These are phyloP conservation scores for Chrysanthemum lavandulifolium DNA, from an alignment of 129 eudicot species.

Conservation along the genomic window DNA sequence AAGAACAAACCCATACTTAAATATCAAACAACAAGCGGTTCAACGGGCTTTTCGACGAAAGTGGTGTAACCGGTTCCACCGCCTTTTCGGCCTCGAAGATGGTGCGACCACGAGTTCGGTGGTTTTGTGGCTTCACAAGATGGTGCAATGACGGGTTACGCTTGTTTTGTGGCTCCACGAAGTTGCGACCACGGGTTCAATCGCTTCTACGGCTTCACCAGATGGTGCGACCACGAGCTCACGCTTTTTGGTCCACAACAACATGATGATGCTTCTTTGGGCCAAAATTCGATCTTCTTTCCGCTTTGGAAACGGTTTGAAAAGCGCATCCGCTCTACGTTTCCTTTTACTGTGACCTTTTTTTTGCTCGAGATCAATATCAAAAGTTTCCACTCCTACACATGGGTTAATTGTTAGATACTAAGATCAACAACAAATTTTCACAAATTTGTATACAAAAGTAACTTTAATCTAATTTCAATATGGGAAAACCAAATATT, in stretches of 20 bases:
- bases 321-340: conserved; percentile 81
- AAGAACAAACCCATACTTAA: conserved; percentile 15
- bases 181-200: conserved; percentile 20
- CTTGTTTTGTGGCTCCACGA: conserved; percentile 21
- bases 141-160: conserved; percentile 19
- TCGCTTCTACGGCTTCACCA: neutral
- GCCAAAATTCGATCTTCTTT: conserved; percentile 82
- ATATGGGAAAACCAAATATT: too few species aligned
- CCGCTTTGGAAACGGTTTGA: conserved; percentile 95
- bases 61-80: conserved; percentile 29
- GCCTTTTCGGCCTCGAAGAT: conserved; percentile 24
- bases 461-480: too few species aligned
- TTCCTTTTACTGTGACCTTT: conserved; percentile 94
- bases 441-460: neutral
- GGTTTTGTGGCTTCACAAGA: conserved; percentile 18
- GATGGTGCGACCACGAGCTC: conserved; percentile 29
- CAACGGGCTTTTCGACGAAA: conserved; percentile 15
- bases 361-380: conserved; percentile 71
- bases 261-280: conserved; percentile 39
- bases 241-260: conserved; percentile 34
- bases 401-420: neutral
- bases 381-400: conserved; percentile 79
- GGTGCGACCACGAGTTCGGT: conserved; percentile 5
- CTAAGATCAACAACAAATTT: too few species aligned
- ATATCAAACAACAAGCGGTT: conserved; percentile 29